A percentile compares a stretch with the other conserved stretches of the same genome.
Conservation (phyloP, 768 basidiomycete genomes). For the Calocybe indica region DNA sequence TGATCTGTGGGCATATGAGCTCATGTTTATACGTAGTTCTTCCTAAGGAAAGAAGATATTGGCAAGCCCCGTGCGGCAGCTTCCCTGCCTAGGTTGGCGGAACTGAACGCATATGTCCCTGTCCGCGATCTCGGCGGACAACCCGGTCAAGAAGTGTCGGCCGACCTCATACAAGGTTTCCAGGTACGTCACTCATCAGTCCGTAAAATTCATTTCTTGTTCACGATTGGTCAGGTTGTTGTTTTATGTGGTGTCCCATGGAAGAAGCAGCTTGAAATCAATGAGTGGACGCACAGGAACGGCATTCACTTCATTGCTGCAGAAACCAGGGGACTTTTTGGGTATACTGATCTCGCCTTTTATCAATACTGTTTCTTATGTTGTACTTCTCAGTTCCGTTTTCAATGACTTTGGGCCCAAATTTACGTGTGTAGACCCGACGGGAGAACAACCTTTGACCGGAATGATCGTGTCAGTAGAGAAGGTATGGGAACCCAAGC, state of each 20-base stretch:
- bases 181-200: slow-evolving; percentile 49
- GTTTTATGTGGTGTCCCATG: slow-evolving; percentile 78
- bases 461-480: slow-evolving; percentile 97
- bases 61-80: slow-evolving; percentile 86
- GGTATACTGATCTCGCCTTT: slow-evolving; percentile 40
- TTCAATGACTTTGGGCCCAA: slow-evolving; percentile 97
- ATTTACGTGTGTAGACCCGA: slow-evolving; percentile 95
- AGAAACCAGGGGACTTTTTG: slow-evolving; percentile 91
- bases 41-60: slow-evolving; percentile 81
- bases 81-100: slow-evolving; percentile 83
- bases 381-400: slow-evolving; percentile 52
- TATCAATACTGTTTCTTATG: not conserved
- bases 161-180: slow-evolving; percentile 81
- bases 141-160: slow-evolving; percentile 69
- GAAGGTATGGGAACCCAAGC: slow-evolving; percentile 42
- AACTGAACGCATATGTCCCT: slow-evolving; percentile 94
- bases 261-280: slow-evolving; percentile 86
- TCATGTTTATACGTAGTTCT: slow-evolving; percentile 59
- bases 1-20: not conserved
- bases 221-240: slow-evolving; percentile 54
- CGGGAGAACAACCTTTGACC: slow-evolving; percentile 88
- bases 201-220: slow-evolving; percentile 4
- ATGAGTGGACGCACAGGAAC: slow-evolving; percentile 90
- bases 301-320: slow-evolving; percentile 89
- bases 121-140: slow-evolving; percentile 80